Conservation (phyloP, 371 early-diverging fungal genomes). For the Batkoa obscura region DNA sequence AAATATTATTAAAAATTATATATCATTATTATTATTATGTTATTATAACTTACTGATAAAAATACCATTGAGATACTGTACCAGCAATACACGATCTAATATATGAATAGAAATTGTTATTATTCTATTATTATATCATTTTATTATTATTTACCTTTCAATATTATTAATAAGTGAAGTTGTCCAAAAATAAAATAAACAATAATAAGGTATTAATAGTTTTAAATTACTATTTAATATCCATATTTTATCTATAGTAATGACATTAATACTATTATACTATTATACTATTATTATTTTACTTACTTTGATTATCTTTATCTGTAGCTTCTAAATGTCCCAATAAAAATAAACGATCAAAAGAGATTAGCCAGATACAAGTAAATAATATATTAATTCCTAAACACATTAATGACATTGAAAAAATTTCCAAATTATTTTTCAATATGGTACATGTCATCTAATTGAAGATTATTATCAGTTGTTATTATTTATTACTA, state of each 20-base stretch:
- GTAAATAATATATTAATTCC: background rate
- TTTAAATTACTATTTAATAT: background rate
- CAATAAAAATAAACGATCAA: constrained; percentile 3
- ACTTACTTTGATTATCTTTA: background rate
- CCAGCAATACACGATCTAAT: constrained; percentile 1
- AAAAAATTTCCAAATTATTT: background rate
- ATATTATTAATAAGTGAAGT: background rate
- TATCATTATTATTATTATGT: too few species aligned
- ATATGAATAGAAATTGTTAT: background rate
- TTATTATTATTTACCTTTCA: background rate
- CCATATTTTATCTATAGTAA: too few species aligned
- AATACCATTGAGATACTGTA: constrained; percentile 6
- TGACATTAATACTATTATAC: too few species aligned
- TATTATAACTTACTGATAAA: background rate
- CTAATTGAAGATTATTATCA: background rate
- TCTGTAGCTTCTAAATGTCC: background rate
- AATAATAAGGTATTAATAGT: background rate
- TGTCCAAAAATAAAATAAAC: constrained; percentile 1
- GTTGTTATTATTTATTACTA: background rate
- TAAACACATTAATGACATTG: background rate
- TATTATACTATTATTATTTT: too few species aligned
- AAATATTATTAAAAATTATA: too few species aligned
- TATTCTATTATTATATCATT: background rate
- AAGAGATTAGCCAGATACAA: background rate
- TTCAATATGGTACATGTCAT: background rate